These are phyloP conservation scores for Geotrichum klebahnii DNA, from an alignment of 1,139 yeast genomes.

Conservation along the genomic window DNA sequence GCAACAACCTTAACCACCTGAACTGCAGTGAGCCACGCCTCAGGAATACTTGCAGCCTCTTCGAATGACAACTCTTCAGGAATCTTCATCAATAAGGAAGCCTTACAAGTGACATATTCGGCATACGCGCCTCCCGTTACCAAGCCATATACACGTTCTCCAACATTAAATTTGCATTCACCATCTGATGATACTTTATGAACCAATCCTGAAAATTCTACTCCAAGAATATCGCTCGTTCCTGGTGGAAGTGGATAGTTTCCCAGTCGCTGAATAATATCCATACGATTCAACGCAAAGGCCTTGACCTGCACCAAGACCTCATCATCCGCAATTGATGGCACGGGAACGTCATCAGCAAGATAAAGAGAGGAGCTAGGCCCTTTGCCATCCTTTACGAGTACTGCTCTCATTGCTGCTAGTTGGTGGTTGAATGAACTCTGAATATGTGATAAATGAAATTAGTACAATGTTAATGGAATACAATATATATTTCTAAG, in stretches of 20 bases:
- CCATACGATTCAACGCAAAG: conserved; percentile 40
- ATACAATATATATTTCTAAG: background rate
- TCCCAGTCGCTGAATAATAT: conserved; percentile 34
- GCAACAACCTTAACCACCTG: conserved; percentile 37
- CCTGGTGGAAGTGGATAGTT: conserved; percentile 35
- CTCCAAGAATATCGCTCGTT: conserved; percentile 36
- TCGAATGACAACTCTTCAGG: conserved; percentile 30
- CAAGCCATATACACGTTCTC: conserved; percentile 40
- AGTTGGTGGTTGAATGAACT: no score
- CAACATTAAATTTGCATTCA: conserved; percentile 23
- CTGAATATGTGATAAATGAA: no score
- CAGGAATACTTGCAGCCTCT: conserved; percentile 39
- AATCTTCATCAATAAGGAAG: conserved; percentile 29
- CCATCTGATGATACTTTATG: conserved; percentile 8
- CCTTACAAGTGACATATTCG: conserved; percentile 36
- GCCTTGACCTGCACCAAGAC: conserved; percentile 35
- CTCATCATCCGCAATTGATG: conserved; percentile 28
- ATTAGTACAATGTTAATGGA: background rate
- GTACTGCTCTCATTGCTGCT: conserved; percentile 32
- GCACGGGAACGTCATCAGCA: conserved; percentile 27
- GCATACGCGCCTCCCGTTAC: conserved; percentile 42
- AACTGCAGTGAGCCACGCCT: conserved; percentile 41
- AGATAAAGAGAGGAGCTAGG: conserved; percentile 33
- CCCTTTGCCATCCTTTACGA: conserved; percentile 31
- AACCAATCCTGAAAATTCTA: conserved; percentile 39